phyloP scores from a whole-genome alignment of 2,329 filamentous ascomycete species.

The Penicillium psychrosexuale region DNA sequence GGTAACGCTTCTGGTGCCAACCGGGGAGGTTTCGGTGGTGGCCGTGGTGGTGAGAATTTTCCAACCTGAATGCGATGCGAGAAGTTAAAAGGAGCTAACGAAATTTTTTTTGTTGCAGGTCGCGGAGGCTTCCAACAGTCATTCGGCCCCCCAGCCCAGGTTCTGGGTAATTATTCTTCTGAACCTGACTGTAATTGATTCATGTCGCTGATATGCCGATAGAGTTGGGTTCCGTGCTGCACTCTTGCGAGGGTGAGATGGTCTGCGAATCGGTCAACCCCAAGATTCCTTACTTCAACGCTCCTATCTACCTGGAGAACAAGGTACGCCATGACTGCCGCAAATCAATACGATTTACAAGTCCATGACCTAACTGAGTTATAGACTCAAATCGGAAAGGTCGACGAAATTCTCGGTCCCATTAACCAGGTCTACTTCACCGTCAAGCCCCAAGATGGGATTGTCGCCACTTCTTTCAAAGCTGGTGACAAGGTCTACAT shows the following conservation, averaged over 20 bases:
- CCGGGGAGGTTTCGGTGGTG: conserved; percentile 46
- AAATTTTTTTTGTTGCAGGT: conserved; percentile 47
- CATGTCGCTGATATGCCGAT: conserved; percentile 31
- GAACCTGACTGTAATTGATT: not conserved
- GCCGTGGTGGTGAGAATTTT: conserved; percentile 41
- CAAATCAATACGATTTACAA: not conserved
- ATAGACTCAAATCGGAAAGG: conserved; percentile 84
- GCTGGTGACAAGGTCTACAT: conserved; percentile 97
- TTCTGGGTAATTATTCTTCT: conserved; percentile 50
- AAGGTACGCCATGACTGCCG: conserved; percentile 57
- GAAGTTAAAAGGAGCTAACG: conserved; percentile 27
- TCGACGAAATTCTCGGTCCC: conserved; percentile 95
- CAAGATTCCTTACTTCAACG: conserved; percentile 99
- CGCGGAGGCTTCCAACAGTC: conserved; percentile 62
- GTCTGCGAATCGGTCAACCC: conserved; percentile 92
- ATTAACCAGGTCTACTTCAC: conserved; percentile 99
- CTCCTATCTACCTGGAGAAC: conserved; percentile 97
- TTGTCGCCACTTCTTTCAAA: conserved; percentile 93
- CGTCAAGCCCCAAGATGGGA: conserved; percentile 94
- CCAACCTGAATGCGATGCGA: not conserved
- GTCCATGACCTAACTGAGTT: conserved; percentile 17
- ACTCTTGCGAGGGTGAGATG: conserved; percentile 96
- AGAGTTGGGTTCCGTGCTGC: conserved; percentile 94
- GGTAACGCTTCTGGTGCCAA: conserved; percentile 53
- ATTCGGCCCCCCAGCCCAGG: conserved; percentile 61